Evolutionary conservation across 2,329 filamentous ascomycete species (phyloP), one percentile per base, ranked within the genome.

Genomic region (Trichoderma sp.): DNA sequence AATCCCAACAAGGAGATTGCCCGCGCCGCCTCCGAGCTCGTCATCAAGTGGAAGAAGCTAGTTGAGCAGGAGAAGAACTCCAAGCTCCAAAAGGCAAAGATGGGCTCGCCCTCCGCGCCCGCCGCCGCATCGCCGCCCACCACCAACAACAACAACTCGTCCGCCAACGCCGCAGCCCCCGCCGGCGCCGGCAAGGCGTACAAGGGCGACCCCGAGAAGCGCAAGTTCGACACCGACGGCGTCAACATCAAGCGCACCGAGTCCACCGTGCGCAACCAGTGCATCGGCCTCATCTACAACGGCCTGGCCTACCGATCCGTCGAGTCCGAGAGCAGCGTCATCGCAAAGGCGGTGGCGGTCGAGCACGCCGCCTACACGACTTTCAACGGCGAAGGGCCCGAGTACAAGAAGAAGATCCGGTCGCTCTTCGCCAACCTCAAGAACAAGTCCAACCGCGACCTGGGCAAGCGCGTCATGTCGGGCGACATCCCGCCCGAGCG

Each of bases 351-450:
- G 50, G 85, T 96, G 68, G 92, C 96, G 75, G 88, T 97, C 48
- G 95, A 99, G 81, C 77, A 84, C 44, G 92, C 93, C 7, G 91
- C 91, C 6, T 93, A 84, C 78, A 83, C 82, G 64, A 79, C 84
- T 34, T 90, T 88, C 76, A 88, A 89, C 64, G 88, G 89, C 63
- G 89, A 93, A 72, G 89, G 83, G 17, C 79, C 87, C 54, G 86
- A 89, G 57, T 99, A 99, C 83, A 90, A 90, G 74, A 84, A 83
- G 70, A 97, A 97, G 82, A 90, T 98, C 72, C 90, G 94, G 70
- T 96, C 92, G 21, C 87, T 99, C 24, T 98, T 92, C 80, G 88
- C 93, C 76, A 98, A 98, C 75, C 86, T 99, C 71, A 98, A 97
- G 83, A 92, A 92, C 81, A 93, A 91, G 79, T 90, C 88, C 68